phyloP scores from a whole-genome alignment of 2,329 filamentous ascomycete species.

The Claviceps maximensis region DNA sequence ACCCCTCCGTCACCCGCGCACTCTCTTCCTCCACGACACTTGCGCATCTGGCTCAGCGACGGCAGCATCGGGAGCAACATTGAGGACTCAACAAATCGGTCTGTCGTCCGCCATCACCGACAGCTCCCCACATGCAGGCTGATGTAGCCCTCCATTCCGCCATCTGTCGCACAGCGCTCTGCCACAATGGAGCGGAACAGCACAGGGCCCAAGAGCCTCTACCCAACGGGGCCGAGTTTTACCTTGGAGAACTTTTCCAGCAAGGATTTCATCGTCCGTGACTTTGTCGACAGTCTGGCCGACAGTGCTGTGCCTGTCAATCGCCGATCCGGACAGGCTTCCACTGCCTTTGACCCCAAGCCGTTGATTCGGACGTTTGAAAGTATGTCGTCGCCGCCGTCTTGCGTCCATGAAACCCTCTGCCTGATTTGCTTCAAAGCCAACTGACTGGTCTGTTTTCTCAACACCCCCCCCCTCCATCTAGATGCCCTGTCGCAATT shows the following conservation, averaged over 20 bases:
- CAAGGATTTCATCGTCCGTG: slow-evolving; percentile 93
- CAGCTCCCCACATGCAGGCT: slow-evolving; percentile 19
- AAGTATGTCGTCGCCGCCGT: slow-evolving; percentile 28
- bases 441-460: neutral
- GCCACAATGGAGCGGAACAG: slow-evolving; percentile 29
- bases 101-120: neutral
- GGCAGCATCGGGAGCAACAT: neutral
- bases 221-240: slow-evolving; percentile 69
- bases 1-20: neutral
- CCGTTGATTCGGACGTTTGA: slow-evolving; percentile 94
- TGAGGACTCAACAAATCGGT: too few species aligned
- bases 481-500: slow-evolving; percentile 54
- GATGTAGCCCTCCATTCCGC: slow-evolving; percentile 18
- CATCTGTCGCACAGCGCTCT: slow-evolving; percentile 9
- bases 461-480: neutral
- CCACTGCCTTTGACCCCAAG: slow-evolving; percentile 76
- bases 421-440: neutral
- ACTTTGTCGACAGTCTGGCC: slow-evolving; percentile 89
- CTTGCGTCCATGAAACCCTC: neutral
- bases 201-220: slow-evolving; percentile 48
- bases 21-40: neutral
- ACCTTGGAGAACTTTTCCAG: slow-evolving; percentile 77
- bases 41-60: neutral
- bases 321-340: slow-evolving; percentile 59
- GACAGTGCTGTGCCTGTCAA: slow-evolving; percentile 69